A percentile compares a stretch with the other conserved stretches of the same genome.
These are phyloP conservation scores for Beta macrorhiza DNA, from an alignment of 179 eudicot genomes.

Conservation along the genomic window DNA sequence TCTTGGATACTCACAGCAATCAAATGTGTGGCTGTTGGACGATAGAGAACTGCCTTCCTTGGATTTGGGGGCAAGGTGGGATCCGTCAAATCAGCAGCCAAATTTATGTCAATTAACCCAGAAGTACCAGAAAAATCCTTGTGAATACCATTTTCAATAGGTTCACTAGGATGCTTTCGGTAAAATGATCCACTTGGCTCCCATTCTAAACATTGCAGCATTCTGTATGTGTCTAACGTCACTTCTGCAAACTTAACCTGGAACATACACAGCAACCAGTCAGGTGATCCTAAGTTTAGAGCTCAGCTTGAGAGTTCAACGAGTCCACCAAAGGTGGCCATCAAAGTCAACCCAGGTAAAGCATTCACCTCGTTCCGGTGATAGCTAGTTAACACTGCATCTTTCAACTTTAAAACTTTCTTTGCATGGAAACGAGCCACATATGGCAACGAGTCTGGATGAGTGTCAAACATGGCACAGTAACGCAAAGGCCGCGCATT, in stretches of 20 bases:
- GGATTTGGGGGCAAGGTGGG: slow-evolving; percentile 94
- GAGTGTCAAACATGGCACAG: slow-evolving; percentile 69
- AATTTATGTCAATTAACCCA: slow-evolving; percentile 73
- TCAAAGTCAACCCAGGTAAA: slow-evolving; percentile 11
- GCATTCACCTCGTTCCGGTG: slow-evolving; percentile 77
- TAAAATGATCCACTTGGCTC: slow-evolving; percentile 88
- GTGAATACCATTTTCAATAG: slow-evolving; percentile 51
- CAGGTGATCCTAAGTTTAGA: slow-evolving; percentile 8
- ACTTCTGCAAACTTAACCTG: slow-evolving; percentile 94
- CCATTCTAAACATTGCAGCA: slow-evolving; percentile 97
- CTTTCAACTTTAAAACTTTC: slow-evolving; percentile 74
- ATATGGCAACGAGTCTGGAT: slow-evolving; percentile 64
- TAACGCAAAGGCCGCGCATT: slow-evolving; percentile 69
- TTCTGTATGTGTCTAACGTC: slow-evolving; percentile 83
- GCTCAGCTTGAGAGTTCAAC: not conserved
- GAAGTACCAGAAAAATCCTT: slow-evolving; percentile 77
- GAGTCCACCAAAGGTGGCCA: not conserved
- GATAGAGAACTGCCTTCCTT: slow-evolving; percentile 75
- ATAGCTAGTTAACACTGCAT: slow-evolving; percentile 82
- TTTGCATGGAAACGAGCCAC: slow-evolving; percentile 90
- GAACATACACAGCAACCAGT: slow-evolving; percentile 25
- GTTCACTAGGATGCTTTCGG: slow-evolving; percentile 61
- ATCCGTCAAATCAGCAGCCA: slow-evolving; percentile 83
- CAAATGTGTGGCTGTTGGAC: slow-evolving; percentile 75
- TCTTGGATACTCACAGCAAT: slow-evolving; percentile 67